phyloP scores from a whole-genome alignment of 108 stramenopile species.

The Cyclotella distinguenda region DNA sequence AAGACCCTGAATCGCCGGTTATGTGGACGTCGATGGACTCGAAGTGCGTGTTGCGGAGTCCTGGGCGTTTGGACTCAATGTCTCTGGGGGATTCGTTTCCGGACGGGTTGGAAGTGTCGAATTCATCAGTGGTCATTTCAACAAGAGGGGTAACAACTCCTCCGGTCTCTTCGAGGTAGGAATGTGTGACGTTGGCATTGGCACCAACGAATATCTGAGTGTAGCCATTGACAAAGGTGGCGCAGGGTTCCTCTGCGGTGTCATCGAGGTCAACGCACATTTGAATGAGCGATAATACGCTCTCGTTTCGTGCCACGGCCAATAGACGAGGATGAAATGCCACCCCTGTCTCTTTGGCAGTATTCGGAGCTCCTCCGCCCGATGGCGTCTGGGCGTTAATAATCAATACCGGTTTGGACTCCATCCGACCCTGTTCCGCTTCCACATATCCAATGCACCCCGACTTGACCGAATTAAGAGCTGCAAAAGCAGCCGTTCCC shows the following conservation, averaged over 20 bases:
- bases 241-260: constrained; percentile 24
- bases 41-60: constrained; percentile 76
- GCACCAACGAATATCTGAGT: constrained; percentile 81
- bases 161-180: constrained; percentile 82
- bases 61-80: constrained; percentile 66
- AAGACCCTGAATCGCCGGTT: constrained; percentile 65
- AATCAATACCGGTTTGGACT: constrained; percentile 64
- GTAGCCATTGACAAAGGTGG: constrained; percentile 85
- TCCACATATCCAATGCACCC: constrained; percentile 74
- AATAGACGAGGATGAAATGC: constrained; percentile 76
- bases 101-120: constrained; percentile 6
- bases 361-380: constrained; percentile 41
- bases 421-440: constrained; percentile 2
- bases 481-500: constrained; percentile 89
- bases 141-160: constrained; percentile 70
- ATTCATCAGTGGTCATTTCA: constrained; percentile 58
- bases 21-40: constrained; percentile 81
- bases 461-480: constrained; percentile 79
- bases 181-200: constrained; percentile 78
- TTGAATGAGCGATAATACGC: constrained; percentile 69
- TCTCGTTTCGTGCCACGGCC: constrained; percentile 61
- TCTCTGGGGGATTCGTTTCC: constrained; percentile 21
- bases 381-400: constrained; percentile 78
- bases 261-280: constrained; percentile 74
- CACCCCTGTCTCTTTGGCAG: constrained; percentile 52